phyloP scores from a whole-genome alignment of 345 rosid genomes.

The Trapa bicornis region DNA sequence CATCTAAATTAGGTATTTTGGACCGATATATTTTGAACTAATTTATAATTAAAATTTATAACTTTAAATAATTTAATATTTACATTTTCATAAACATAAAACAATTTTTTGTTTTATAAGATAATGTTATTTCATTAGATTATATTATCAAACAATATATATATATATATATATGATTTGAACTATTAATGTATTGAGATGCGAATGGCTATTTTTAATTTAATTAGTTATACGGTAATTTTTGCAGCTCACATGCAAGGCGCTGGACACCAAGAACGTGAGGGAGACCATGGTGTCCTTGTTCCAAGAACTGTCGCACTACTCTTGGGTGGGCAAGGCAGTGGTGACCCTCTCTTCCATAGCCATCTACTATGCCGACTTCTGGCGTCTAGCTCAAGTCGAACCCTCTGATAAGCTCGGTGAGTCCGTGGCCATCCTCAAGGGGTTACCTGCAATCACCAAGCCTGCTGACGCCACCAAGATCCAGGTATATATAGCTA shows the following conservation, averaged over 20 bases:
- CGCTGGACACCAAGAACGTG: constrained; percentile 7
- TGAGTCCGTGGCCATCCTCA: constrained; percentile 7
- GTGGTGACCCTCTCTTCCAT: constrained; percentile 12
- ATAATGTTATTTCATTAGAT: too few species aligned
- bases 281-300: constrained; percentile 3
- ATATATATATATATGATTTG: too few species aligned
- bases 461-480: constrained; percentile 6
- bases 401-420: constrained; percentile 9
- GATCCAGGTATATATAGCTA: constrained; percentile 1
- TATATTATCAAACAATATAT: too few species aligned
- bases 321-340: constrained; percentile 10
- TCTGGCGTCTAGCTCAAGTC: constrained; percentile 14
- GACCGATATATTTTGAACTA: too few species aligned
- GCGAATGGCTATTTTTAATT: too few species aligned
- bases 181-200: too few species aligned
- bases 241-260: constrained; percentile 13
- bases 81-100: too few species aligned
- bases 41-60: too few species aligned
- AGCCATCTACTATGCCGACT: constrained; percentile 11
- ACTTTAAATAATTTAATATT: too few species aligned
- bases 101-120: too few species aligned
- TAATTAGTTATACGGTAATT: background rate
- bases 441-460: constrained; percentile 14
- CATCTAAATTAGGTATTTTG: too few species aligned
- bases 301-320: constrained; percentile 9